A percentile compares a stretch with the other conserved stretches of the same genome.
These are phyloP conservation scores for Akanthomyces lecanii DNA, from an alignment of 2,329 filamentous ascomycete genomes.

Conservation along the genomic window DNA sequence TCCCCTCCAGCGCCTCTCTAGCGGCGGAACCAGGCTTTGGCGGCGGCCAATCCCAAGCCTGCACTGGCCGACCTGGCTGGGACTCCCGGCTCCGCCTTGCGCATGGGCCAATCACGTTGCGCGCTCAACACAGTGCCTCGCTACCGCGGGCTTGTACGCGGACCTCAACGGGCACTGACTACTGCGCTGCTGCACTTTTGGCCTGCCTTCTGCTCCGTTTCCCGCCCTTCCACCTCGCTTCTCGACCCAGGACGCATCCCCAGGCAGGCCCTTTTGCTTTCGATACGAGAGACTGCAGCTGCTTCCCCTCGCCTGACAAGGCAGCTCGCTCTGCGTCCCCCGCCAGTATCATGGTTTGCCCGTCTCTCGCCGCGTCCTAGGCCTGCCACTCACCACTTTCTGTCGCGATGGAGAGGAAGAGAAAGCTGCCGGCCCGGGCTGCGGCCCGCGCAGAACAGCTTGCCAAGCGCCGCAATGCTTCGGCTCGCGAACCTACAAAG, in stretches of 20 bases:
- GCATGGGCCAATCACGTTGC: conserved; percentile 10
- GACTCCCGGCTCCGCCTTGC: conserved; percentile 13
- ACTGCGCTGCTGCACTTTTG: background rate
- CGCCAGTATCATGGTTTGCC: conserved; percentile 15
- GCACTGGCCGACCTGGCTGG: conserved; percentile 6
- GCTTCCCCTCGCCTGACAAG: background rate
- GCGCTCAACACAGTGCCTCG: conserved; percentile 1
- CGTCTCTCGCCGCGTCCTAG: conserved; percentile 14
- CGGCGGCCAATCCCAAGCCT: background rate
- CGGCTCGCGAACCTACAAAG: conserved; percentile 49
- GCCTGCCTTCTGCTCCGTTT: conserved; percentile 2
- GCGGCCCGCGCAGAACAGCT: conserved; percentile 57
- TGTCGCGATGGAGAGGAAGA: conserved; percentile 57
- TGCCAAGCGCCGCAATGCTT: conserved; percentile 56
- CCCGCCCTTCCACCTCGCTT: conserved; percentile 7
- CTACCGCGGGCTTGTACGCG: conserved; percentile 12
- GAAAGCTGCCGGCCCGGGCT: conserved; percentile 60
- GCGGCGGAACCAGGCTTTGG: conserved; percentile 6
- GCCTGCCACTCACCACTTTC: conserved; percentile 7
- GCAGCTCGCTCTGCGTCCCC: conserved; percentile 14
- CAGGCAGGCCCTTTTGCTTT: conserved; percentile 2
- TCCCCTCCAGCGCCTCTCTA: conserved; percentile 3
- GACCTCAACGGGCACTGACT: conserved; percentile 11
- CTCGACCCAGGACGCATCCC: background rate
- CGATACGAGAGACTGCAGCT: background rate